Conservation (phyloP, 441 rosid genomes). For the Jatropha podagrica region DNA sequence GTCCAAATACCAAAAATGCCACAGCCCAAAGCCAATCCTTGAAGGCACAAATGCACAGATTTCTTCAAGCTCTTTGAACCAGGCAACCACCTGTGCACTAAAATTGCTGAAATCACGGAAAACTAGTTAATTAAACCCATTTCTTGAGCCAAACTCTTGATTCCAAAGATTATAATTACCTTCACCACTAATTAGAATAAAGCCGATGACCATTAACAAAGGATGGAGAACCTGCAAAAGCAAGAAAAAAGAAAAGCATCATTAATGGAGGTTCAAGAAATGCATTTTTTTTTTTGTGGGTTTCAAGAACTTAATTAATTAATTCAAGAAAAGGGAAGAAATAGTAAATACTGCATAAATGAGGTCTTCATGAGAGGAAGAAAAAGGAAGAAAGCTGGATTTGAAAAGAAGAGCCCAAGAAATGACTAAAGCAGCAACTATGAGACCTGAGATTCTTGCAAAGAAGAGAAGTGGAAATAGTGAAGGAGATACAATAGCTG, state of each 20-base stretch:
- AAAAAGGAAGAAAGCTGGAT: constrained; percentile 55
- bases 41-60: constrained; percentile 76
- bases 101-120: constrained; percentile 54
- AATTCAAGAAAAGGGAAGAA: not conserved
- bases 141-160: not conserved
- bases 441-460: constrained; percentile 61
- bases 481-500: constrained; percentile 28
- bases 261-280: not conserved
- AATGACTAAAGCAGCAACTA: constrained; percentile 53
- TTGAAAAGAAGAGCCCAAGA: constrained; percentile 65
- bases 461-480: constrained; percentile 45
- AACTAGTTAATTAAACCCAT: not conserved
- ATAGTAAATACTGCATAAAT: constrained; percentile 49
- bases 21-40: constrained; percentile 77
- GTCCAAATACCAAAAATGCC: constrained; percentile 90
- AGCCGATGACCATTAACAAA: constrained; percentile 87
- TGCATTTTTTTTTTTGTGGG: not conserved
- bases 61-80: constrained; percentile 81
- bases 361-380: constrained; percentile 50
- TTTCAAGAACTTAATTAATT: not conserved
- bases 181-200: constrained; percentile 91
- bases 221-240: constrained; percentile 71
- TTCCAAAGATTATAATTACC: constrained; percentile 31
- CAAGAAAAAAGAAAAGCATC: not conserved
- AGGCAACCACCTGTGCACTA: constrained; percentile 88